Evolutionary conservation across 139 green algal genomes (phyloP).

Genomic region (Klebsormidium nitens): DNA sequence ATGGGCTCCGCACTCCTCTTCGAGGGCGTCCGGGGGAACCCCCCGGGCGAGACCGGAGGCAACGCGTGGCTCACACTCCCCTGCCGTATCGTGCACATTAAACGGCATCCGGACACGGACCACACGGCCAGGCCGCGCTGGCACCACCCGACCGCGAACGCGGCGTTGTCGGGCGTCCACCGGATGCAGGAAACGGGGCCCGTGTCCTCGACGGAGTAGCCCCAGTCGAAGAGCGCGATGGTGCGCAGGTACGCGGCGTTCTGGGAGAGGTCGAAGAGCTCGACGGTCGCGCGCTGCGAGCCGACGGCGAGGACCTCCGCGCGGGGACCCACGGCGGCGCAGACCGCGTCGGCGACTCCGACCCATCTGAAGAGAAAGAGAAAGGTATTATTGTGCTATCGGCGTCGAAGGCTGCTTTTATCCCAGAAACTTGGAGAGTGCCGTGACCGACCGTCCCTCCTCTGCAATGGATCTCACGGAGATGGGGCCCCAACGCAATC

Average conservation of each 20-base stretch:
- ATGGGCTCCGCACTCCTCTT: slow-evolving; percentile 21
- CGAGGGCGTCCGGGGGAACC: background rate
- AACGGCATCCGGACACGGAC: slow-evolving; percentile 41
- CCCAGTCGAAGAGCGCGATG: slow-evolving; percentile 36
- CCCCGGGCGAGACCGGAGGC: background rate
- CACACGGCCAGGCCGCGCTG: slow-evolving; percentile 30
- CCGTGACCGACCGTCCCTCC: too few species aligned
- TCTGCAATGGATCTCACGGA: too few species aligned
- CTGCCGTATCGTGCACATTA: slow-evolving; percentile 45
- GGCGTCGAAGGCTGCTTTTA: too few species aligned
- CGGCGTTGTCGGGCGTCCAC: slow-evolving; percentile 38
- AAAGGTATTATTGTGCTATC: too few species aligned
- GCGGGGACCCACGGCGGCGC: slow-evolving; percentile 5
- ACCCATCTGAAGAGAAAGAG: too few species aligned
- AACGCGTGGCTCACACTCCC: slow-evolving; percentile 28
- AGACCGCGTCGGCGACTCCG: slow-evolving; percentile 15
- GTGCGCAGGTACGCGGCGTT: slow-evolving; percentile 16
- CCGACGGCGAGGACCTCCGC: slow-evolving; percentile 37
- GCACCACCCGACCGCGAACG: slow-evolving; percentile 37
- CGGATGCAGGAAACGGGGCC: slow-evolving; percentile 27
- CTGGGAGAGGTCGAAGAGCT: slow-evolving; percentile 32
- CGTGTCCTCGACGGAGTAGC: slow-evolving; percentile 39
- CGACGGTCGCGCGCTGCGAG: slow-evolving; percentile 19
- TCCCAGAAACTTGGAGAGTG: too few species aligned
- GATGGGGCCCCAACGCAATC: too few species aligned